Conservation (phyloP, 345 rosid genomes). For the Populus tremula region DNA sequence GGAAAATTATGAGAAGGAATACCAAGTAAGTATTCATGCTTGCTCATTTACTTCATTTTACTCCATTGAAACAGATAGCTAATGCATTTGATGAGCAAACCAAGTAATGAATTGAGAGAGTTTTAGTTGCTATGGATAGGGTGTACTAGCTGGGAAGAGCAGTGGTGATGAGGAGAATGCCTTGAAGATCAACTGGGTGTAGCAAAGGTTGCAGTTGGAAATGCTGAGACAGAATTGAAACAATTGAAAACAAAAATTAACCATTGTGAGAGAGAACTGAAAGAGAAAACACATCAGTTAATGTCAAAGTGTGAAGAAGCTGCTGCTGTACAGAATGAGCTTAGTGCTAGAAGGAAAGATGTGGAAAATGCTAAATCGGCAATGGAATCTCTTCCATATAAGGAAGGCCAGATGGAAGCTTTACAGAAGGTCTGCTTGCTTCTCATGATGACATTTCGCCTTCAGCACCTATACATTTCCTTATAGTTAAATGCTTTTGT, state of each 20-base stretch:
- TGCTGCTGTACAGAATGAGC: conserved; percentile 66
- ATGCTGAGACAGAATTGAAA: conserved; percentile 79
- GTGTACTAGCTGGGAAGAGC: conserved; percentile 92
- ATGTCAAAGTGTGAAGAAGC: conserved; percentile 82
- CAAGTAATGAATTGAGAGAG: conserved; percentile 15
- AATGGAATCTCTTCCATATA: conserved; percentile 62
- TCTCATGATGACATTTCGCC: conserved; percentile 4
- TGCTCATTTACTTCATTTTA: conserved; percentile 4
- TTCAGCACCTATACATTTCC: conserved; percentile 10
- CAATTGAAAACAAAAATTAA: conserved; percentile 80
- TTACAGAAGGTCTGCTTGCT: conserved; percentile 66
- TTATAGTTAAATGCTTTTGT: conserved; percentile 13
- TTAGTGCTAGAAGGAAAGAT: conserved; percentile 58
- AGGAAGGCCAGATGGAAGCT: conserved; percentile 84
- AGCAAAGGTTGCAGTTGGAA: conserved; percentile 88
- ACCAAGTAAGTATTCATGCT: conserved; percentile 54
- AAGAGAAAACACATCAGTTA: conserved; percentile 65
- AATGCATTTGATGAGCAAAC: conserved; percentile 3
- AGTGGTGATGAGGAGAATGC: conserved; percentile 91
- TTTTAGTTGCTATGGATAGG: conserved; percentile 42
- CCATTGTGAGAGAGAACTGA: conserved; percentile 80
- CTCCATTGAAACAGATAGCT: background rate
- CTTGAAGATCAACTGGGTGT: conserved; percentile 92
- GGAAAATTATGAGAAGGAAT: conserved; percentile 76
- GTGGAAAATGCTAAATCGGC: conserved; percentile 53